Conservation (phyloP, 805 yeast genomes). For the Candida insectalens region DNA sequence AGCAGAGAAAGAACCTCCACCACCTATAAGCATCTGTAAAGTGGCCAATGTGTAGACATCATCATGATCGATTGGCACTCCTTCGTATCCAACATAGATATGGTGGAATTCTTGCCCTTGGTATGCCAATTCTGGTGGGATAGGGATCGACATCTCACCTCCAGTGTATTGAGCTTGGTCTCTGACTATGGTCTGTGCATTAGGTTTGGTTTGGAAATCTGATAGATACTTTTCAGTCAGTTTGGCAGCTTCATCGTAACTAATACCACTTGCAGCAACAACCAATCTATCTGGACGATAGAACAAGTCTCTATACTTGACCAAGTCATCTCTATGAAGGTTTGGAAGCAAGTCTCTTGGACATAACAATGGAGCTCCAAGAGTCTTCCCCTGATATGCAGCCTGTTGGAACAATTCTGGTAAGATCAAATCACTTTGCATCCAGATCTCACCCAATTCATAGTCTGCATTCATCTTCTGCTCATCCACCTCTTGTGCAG, state of each 20-base stretch:
- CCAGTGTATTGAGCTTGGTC: conserved; percentile 46
- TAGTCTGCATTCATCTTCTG: conserved; percentile 66
- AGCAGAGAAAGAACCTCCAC: conserved; percentile 96
- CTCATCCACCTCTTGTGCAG: conserved; percentile 62
- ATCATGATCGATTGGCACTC: conserved; percentile 70
- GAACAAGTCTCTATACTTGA: conserved; percentile 49
- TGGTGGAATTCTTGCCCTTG: conserved; percentile 71
- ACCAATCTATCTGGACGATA: conserved; percentile 77
- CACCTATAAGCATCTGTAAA: conserved; percentile 84
- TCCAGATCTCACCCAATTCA: conserved; percentile 75
- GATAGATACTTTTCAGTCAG: conserved; percentile 58
- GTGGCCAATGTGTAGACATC: conserved; percentile 89
- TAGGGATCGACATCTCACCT: conserved; percentile 45
- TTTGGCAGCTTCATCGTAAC: conserved; percentile 56
- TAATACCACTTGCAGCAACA: conserved; percentile 81
- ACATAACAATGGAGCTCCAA: conserved; percentile 82
- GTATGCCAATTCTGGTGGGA: conserved; percentile 49
- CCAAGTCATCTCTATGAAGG: conserved; percentile 43
- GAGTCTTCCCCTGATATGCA: conserved; percentile 62
- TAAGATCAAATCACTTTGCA: conserved; percentile 72
- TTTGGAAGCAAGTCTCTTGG: conserved; percentile 57
- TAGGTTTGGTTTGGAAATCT: conserved; percentile 33
- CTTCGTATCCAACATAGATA: conserved; percentile 81
- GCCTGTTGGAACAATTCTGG: conserved; percentile 87
- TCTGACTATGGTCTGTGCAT: conserved; percentile 16